Conservation (phyloP, 148 eudicot species). For the Fagopyrum homotropicum region DNA sequence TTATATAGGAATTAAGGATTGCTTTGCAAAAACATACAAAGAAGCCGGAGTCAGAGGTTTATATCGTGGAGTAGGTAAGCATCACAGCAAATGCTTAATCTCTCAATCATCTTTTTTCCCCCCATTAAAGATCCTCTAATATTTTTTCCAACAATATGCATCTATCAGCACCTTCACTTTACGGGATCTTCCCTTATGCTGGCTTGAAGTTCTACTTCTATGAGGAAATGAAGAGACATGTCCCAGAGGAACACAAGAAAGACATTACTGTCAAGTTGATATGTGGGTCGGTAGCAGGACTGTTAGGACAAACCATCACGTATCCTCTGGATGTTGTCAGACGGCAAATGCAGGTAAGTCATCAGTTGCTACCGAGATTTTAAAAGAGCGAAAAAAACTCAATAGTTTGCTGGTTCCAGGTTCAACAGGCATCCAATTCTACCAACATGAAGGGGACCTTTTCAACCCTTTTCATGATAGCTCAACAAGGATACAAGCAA, state of each 20-base stretch:
- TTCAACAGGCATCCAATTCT: constrained; percentile 42
- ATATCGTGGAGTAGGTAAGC: constrained; percentile 91
- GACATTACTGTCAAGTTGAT: constrained; percentile 64
- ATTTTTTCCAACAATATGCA: background rate
- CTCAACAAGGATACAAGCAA: constrained; percentile 83
- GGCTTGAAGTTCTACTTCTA: constrained; percentile 92
- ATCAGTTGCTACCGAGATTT: background rate
- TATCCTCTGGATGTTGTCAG: constrained; percentile 95
- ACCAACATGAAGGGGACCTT: constrained; percentile 54
- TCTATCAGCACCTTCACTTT: constrained; percentile 78
- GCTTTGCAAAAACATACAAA: constrained; percentile 70
- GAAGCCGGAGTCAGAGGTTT: constrained; percentile 83
- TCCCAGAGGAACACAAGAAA: constrained; percentile 67
- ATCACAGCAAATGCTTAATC: background rate
- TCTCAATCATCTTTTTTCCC: background rate
- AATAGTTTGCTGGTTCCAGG: constrained; percentile 34
- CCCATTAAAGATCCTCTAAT: background rate
- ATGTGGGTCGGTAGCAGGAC: constrained; percentile 89
- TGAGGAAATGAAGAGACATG: constrained; percentile 85
- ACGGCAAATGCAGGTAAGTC: constrained; percentile 89
- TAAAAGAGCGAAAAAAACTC: background rate
- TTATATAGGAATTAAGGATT: constrained; percentile 74
- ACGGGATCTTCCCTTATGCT: constrained; percentile 92
- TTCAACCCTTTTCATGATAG: constrained; percentile 57
- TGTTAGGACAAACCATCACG: constrained; percentile 90